phyloP scores from a whole-genome alignment of 2,329 filamentous ascomycete genomes.

The Cercospora nicotianae region DNA sequence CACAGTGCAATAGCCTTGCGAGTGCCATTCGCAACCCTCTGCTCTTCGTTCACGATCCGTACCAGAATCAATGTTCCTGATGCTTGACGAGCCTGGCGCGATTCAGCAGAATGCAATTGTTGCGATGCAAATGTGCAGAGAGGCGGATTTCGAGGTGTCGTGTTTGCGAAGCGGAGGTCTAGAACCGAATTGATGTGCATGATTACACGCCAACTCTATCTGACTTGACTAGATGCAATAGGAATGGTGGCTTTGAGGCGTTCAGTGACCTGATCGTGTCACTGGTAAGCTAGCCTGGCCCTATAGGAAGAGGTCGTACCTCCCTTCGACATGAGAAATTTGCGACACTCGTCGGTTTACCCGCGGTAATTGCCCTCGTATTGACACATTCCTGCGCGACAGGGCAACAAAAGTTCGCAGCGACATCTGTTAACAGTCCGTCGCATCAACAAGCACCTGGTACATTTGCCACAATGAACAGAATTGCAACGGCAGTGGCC shows the following conservation, averaged over 20 bases:
- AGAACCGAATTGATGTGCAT: conserved; percentile 4
- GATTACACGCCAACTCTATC: conserved; percentile 8
- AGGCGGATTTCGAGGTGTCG: neutral
- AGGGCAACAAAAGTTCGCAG: neutral
- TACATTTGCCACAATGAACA: conserved; percentile 14
- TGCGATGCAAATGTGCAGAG: neutral
- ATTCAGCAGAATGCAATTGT: too few species aligned
- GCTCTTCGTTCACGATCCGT: neutral
- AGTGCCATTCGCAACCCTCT: neutral
- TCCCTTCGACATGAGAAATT: neutral
- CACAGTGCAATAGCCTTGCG: neutral
- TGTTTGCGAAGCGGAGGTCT: neutral
- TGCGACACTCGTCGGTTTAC: neutral
- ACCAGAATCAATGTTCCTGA: neutral
- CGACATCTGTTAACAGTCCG: neutral
- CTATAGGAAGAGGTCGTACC: conserved; percentile 6
- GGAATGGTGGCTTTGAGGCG: conserved; percentile 1
- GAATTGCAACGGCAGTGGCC: neutral
- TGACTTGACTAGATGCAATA: conserved; percentile 7
- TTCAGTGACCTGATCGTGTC: neutral
- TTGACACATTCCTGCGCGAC: neutral
- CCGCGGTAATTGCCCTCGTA: neutral
- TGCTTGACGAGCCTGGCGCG: neutral
- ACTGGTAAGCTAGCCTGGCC: conserved; percentile 3
- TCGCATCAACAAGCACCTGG: neutral